Evolutionary conservation across 305 asterid genomes (phyloP).

Genomic region (Rubia peregrina): DNA sequence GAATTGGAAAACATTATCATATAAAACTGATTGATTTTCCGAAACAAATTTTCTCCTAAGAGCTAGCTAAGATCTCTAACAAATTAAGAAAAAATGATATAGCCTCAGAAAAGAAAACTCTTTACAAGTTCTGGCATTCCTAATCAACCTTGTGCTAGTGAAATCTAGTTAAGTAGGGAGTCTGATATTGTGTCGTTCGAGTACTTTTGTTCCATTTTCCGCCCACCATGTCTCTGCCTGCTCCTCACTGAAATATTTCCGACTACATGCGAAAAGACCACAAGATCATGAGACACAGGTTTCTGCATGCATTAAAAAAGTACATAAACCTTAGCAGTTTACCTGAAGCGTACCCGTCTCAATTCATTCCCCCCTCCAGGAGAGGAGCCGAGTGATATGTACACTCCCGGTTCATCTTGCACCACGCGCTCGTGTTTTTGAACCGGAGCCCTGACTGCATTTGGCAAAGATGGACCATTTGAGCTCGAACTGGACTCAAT

Average conservation of each 20-base stretch:
- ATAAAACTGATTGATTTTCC: slow-evolving; percentile 1
- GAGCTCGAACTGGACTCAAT: slow-evolving; percentile 39
- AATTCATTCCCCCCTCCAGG: slow-evolving; percentile 67
- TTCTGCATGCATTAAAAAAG: not conserved
- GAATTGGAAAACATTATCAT: slow-evolving; percentile 1
- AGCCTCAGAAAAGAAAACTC: not conserved
- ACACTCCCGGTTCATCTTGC: slow-evolving; percentile 81
- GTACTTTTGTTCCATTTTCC: slow-evolving; percentile 55
- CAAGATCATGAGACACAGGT: not conserved
- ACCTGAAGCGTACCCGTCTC: slow-evolving; percentile 90
- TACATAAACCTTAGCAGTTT: slow-evolving; percentile 6
- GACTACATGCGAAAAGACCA: slow-evolving; percentile 32
- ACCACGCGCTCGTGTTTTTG: slow-evolving; percentile 48
- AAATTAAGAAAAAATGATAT: not conserved
- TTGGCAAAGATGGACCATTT: slow-evolving; percentile 25
- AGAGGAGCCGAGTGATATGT: slow-evolving; percentile 49
- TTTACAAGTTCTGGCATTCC: not conserved
- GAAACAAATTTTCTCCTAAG: slow-evolving; percentile 12
- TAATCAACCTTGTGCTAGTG: not conserved
- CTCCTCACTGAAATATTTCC: slow-evolving; percentile 68
- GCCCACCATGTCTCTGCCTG: slow-evolving; percentile 92
- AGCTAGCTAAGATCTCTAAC: slow-evolving; percentile 13
- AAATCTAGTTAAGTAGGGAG: slow-evolving; percentile 11
- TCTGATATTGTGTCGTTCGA: slow-evolving; percentile 47
- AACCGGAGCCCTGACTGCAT: slow-evolving; percentile 36